Evolutionary conservation across 441 rosid genomes (phyloP).

Genomic region (Eutrema salsugineum): DNA sequence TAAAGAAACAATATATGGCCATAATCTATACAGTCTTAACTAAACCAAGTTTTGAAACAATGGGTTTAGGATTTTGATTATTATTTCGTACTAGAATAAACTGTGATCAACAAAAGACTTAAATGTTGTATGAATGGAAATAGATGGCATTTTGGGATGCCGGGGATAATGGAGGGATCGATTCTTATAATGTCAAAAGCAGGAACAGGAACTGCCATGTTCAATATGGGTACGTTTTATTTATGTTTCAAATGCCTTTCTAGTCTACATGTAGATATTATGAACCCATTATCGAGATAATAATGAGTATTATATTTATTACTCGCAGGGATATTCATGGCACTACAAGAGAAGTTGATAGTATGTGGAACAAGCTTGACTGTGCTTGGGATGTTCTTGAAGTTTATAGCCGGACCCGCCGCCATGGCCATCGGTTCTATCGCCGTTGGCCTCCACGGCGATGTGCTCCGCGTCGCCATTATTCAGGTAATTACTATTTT

Average conservation of each 20-base stretch:
- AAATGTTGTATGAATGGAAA: neutral
- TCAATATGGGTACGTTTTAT: slow-evolving; percentile 70
- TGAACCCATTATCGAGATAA: neutral
- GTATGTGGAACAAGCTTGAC: slow-evolving; percentile 74
- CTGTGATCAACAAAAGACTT: neutral
- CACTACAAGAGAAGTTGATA: slow-evolving; percentile 66
- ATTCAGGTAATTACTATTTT: slow-evolving; percentile 50
- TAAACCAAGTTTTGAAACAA: neutral
- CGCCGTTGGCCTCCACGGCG: slow-evolving; percentile 75
- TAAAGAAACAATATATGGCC: neutral
- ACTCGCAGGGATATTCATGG: slow-evolving; percentile 81
- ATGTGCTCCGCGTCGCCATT: slow-evolving; percentile 80
- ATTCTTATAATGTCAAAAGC: slow-evolving; percentile 76
- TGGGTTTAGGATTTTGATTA: neutral
- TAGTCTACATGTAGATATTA: neutral
- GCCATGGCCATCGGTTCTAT: slow-evolving; percentile 82
- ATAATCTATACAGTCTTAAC: neutral
- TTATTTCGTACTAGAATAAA: neutral
- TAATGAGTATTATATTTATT: neutral
- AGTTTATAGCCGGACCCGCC: slow-evolving; percentile 84
- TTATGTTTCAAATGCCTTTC: neutral
- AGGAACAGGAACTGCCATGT: slow-evolving; percentile 96
- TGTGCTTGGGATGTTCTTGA: slow-evolving; percentile 63
- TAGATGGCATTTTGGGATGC: slow-evolving; percentile 84
- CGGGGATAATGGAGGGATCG: slow-evolving; percentile 75